phyloP scores from a whole-genome alignment of 306 rosid species.

The Astragalus membranaceus region DNA sequence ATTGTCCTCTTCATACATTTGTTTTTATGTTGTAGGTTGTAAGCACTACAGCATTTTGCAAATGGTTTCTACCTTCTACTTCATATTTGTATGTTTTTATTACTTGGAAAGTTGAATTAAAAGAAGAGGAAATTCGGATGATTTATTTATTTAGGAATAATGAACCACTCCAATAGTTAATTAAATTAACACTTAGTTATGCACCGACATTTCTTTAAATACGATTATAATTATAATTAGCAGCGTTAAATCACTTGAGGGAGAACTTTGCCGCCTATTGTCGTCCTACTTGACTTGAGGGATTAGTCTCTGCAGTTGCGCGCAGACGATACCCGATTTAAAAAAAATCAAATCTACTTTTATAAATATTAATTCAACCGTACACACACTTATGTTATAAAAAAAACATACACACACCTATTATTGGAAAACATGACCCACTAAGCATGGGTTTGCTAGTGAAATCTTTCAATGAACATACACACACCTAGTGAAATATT shows the following conservation, averaged over 20 bases:
- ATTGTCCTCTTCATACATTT: constrained; percentile 29
- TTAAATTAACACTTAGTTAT: neutral
- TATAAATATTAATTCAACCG: no score
- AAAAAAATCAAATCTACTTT: no score
- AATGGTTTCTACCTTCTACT: neutral
- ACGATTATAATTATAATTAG: no score
- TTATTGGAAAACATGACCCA: constrained; percentile 19
- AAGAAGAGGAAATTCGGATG: neutral
- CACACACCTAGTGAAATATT: no score
- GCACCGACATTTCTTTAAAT: neutral
- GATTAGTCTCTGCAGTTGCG: no score
- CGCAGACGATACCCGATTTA: no score
- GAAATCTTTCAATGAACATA: constrained; percentile 13
- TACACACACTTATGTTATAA: neutral
- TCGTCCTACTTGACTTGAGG: no score
- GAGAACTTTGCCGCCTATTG: no score
- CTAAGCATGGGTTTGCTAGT: neutral
- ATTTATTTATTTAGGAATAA: neutral
- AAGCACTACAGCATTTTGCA: constrained; percentile 2
- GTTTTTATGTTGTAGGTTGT: constrained; percentile 25
- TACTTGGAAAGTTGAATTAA: neutral
- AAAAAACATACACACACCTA: neutral
- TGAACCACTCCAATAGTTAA: neutral
- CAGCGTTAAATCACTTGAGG: no score
- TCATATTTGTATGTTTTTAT: neutral